Evolutionary conservation across 192 early-diverging fungal species (phyloP).

Genomic region (Podochytrium sp.): DNA sequence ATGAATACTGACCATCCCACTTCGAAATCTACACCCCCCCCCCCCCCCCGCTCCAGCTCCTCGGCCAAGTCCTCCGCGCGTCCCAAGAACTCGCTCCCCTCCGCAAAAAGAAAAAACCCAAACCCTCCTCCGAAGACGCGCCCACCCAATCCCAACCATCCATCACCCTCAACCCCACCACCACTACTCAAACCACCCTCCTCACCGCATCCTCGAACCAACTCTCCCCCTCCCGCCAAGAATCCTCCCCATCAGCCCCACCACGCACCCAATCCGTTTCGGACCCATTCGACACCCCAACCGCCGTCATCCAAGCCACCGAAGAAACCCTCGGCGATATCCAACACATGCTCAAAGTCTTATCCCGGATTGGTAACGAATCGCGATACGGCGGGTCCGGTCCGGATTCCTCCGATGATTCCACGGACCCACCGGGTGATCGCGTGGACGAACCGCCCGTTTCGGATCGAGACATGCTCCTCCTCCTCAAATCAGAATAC

Average conservation of each 20-base stretch:
- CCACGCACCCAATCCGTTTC: not conserved
- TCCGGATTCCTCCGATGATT: not conserved
- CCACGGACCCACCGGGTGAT: not conserved
- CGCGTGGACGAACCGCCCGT: not conserved
- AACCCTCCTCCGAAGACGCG: not conserved
- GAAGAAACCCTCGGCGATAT: slow-evolving; percentile 34
- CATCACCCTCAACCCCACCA: not conserved
- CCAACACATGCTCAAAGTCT: slow-evolving; percentile 27
- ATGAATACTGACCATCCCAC: no score
- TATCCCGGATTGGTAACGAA: slow-evolving; percentile 24
- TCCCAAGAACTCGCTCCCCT: not conserved
- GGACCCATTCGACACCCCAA: not conserved
- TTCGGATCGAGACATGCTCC: not conserved
- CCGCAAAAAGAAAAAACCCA: not conserved
- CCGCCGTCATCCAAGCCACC: not conserved
- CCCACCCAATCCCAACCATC: not conserved
- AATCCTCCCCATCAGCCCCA: no score
- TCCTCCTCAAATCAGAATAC: slow-evolving; percentile 45
- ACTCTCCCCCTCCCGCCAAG: not conserved
- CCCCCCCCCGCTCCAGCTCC: no score
- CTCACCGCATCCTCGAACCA: not conserved
- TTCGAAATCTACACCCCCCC: no score
- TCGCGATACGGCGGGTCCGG: slow-evolving; percentile 13
- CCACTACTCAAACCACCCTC: not conserved
- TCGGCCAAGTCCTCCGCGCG: not conserved